Percentiles rank a stretch among this genome's conserved stretches.
Evolutionary conservation across 1,284 basidiomycete species (phyloP).

Genomic region (Rhizopogon hawkerae): DNA sequence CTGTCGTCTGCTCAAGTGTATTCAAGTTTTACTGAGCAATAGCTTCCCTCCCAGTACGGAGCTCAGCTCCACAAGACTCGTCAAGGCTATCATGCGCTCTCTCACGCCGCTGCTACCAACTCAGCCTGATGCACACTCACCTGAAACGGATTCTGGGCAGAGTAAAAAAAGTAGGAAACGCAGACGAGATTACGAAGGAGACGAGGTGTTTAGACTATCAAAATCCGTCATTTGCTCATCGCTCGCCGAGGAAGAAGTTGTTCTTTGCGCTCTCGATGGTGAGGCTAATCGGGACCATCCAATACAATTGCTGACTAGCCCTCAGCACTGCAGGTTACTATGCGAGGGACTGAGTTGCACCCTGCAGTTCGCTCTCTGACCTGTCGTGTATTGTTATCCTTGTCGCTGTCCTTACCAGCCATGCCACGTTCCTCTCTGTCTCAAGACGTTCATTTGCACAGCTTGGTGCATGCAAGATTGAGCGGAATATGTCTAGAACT

Average conservation of each 20-base stretch:
- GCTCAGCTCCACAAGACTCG: slow-evolving; percentile 44
- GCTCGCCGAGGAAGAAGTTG: slow-evolving; percentile 41
- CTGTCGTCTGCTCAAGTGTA: slow-evolving; percentile 36
- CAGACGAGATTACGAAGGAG: slow-evolving; percentile 66
- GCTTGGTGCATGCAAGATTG: slow-evolving; percentile 35
- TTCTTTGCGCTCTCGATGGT: slow-evolving; percentile 62
- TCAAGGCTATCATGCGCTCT: slow-evolving; percentile 44
- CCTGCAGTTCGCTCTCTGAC: slow-evolving; percentile 50
- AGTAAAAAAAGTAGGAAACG: slow-evolving; percentile 68
- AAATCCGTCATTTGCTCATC: slow-evolving; percentile 43
- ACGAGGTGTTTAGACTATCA: slow-evolving; percentile 61
- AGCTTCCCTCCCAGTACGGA: slow-evolving; percentile 9
- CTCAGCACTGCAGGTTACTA: slow-evolving; percentile 42
- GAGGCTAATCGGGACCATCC: slow-evolving; percentile 12
- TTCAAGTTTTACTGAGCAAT: slow-evolving; percentile 33
- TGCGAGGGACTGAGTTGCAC: slow-evolving; percentile 43
- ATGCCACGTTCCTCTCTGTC: slow-evolving; percentile 51
- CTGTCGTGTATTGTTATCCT: slow-evolving; percentile 48
- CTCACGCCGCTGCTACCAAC: slow-evolving; percentile 42
- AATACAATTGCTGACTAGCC: slow-evolving; percentile 6
- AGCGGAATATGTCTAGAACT: slow-evolving; percentile 41
- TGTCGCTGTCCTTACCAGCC: slow-evolving; percentile 48
- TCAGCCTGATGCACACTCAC: slow-evolving; percentile 27
- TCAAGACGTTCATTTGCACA: slow-evolving; percentile 40
- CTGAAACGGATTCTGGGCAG: slow-evolving; percentile 20